phyloP scores from a whole-genome alignment of 169 alveolate genomes.

The Plasmodium gonderi region DNA sequence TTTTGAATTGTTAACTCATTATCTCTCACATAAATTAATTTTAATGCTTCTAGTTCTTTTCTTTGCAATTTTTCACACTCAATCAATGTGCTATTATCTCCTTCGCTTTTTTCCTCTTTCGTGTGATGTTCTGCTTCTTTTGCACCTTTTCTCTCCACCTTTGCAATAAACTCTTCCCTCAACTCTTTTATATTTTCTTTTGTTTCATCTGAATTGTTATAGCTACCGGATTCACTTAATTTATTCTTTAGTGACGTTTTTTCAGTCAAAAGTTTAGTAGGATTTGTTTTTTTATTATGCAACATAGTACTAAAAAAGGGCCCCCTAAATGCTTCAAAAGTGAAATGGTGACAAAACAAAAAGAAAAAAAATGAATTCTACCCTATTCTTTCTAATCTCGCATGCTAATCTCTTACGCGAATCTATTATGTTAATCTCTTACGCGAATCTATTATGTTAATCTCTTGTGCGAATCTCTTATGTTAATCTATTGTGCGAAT shows the following conservation, averaged over 20 bases:
- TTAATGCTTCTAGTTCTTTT: slow-evolving; percentile 72
- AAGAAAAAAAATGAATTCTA: background rate
- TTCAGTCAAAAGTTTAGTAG: background rate
- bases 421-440: background rate
- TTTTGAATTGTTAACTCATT: slow-evolving; percentile 46
- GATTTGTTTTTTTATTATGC: background rate
- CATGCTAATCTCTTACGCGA: background rate
- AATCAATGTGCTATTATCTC: slow-evolving; percentile 30
- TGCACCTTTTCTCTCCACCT: background rate
- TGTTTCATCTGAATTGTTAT: background rate
- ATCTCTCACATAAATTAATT: slow-evolving; percentile 54
- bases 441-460: too few species aligned
- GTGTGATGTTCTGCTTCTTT: background rate
- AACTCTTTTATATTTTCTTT: background rate
- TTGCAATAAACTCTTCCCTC: background rate
- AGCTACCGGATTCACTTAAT: background rate
- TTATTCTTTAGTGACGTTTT: background rate
- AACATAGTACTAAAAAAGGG: slow-evolving; percentile 6
- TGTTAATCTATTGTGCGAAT: background rate
- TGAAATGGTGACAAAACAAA: background rate
- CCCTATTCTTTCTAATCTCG: background rate
- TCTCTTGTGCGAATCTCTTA: background rate
- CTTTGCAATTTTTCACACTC: slow-evolving; percentile 62
- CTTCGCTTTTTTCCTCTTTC: background rate
- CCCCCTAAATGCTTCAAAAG: background rate